Conservation (phyloP, 352 stramenopile species). For the Globisporangium nunn region DNA sequence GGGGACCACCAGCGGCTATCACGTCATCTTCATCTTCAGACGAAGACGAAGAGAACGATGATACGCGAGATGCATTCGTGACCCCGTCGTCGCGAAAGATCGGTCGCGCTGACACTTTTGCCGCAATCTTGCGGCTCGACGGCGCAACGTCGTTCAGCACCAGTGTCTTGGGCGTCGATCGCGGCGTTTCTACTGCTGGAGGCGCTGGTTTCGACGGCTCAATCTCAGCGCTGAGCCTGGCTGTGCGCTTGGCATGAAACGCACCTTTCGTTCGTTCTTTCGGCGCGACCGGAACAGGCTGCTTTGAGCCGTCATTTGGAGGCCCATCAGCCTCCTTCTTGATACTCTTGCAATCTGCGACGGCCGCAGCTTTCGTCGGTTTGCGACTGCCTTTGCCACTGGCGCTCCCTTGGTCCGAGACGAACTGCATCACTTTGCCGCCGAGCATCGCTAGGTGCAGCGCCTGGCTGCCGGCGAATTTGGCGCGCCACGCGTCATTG, state of each 20-base stretch:
- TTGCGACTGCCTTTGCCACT: not conserved
- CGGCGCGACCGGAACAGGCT: not conserved
- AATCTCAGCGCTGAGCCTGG: not conserved
- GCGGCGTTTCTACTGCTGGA: not conserved
- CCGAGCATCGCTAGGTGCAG: conserved; percentile 25
- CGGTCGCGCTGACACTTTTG: not conserved
- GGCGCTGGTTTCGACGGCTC: not conserved
- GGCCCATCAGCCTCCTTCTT: no score
- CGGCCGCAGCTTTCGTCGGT: not conserved
- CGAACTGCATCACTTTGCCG: conserved; percentile 12
- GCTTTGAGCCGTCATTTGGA: no score
- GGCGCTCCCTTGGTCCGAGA: not conserved
- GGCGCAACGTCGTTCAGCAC: not conserved
- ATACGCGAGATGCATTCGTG: not conserved
- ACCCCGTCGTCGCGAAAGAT: not conserved
- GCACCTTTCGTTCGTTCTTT: not conserved
- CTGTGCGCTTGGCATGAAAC: not conserved
- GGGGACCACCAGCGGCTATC: not conserved
- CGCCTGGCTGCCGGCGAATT: conserved; percentile 28
- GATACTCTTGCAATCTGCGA: not conserved
- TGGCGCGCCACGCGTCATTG: conserved; percentile 25
- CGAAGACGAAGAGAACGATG: not conserved
- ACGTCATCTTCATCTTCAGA: not conserved
- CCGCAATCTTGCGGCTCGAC: not conserved
- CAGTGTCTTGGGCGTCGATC: not conserved